Evolutionary conservation across 2,329 filamentous ascomycete genomes (phyloP), one percentile per base, ranked within the genome.

Genomic region (Colletotrichum tropicale): DNA sequence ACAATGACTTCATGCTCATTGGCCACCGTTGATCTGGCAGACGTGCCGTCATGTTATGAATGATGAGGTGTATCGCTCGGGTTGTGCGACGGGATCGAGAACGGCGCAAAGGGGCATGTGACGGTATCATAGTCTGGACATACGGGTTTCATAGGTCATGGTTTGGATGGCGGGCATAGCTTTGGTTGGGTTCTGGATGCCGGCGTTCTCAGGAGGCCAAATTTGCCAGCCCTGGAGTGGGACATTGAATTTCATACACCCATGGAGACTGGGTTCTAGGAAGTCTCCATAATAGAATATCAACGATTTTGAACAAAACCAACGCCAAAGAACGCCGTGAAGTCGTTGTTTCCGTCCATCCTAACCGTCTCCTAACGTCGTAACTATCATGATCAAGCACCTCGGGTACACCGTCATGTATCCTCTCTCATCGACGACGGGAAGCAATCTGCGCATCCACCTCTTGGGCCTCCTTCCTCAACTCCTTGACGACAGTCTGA

Each of bases 401-500:
- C 13, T 28, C 5, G 24, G 55, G 24, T 28, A 28, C 9, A 18
- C 15, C 28, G 10, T 21, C 12, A 24, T 30, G n/a, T 24, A 67
- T 32, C 16, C 16, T 32, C 9, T 75, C 13, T 76, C 30, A 75
- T 75, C 77, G 68, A 83, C 79, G 78, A 26, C 81, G 80, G 5
- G 80, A 77, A 6, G 83, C 83, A 16, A 83, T 80, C 67, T 87
- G 82, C 26, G 88, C 84, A 74, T 90, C 86, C 18, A 86, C 84
- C 70, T 87, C 87, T 77, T 90, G 89, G 13, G 88, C 89, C 76
- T 92, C 89, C 77, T 88, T 88, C 34, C 91, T 86, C 69, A 93
- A 84, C 79, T 92, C 91, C 80, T 91, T 91, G 72, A 93, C 88
- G 52, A 92, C 90, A 80, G 88, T 88, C 91, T 93, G 67, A 24